Conservation (phyloP, 2,329 filamentous ascomycete genomes). For the Rutstroemia sp. region DNA sequence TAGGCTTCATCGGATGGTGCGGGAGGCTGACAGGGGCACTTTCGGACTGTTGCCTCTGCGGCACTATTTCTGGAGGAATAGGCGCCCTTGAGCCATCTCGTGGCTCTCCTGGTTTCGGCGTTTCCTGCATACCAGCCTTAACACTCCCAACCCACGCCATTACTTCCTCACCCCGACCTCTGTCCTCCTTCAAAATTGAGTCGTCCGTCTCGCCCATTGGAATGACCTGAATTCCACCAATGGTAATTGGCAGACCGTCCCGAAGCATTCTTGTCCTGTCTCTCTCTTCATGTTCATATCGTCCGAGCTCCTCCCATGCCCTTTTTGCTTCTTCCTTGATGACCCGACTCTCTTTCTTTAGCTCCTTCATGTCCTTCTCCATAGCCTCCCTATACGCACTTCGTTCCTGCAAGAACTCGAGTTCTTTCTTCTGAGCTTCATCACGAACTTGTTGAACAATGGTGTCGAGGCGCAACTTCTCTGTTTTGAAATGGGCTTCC, state of each 20-base stretch:
- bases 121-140: not conserved
- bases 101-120: not conserved
- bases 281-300: slow-evolving; percentile 86
- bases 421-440: slow-evolving; percentile 7
- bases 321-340: slow-evolving; percentile 70
- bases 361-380: slow-evolving; percentile 6
- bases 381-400: not conserved
- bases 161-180: not conserved
- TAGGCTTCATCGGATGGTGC: not conserved
- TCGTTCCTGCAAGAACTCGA: slow-evolving; percentile 5
- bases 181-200: not conserved
- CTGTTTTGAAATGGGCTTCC: slow-evolving; percentile 4
- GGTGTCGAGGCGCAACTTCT: slow-evolving; percentile 6
- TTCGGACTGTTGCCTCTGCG: not conserved
- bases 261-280: slow-evolving; percentile 77
- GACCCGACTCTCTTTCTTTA: slow-evolving; percentile 7
- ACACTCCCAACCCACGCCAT: slow-evolving; percentile 6
- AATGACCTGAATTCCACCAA: slow-evolving; percentile 91
- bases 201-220: slow-evolving; percentile 51
- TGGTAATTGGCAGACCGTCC: slow-evolving; percentile 78
- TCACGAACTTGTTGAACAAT: slow-evolving; percentile 6
- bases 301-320: slow-evolving; percentile 94
- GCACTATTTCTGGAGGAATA: not conserved
- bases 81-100: not conserved
- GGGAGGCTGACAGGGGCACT: not conserved